Base-by-base conservation (phyloP, 371 early-diverging fungal genomes). In the Mortierella sp. region DNA sequence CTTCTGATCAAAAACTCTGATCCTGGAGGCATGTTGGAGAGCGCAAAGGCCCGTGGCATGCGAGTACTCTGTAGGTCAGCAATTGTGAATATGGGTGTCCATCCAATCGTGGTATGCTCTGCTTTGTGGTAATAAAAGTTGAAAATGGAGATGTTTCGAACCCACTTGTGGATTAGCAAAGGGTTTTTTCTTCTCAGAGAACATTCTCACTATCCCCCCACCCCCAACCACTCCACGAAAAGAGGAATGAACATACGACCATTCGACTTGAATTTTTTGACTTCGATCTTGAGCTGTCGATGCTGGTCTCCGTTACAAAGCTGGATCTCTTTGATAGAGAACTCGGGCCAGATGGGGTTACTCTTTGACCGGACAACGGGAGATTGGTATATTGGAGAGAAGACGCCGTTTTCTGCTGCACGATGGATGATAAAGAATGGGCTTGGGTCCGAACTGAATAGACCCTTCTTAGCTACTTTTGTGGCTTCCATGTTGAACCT, bases 291-390 rank as follows among this genome's bases (percentile, higher is more conserved):
- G 23, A 82, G 62, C 37, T 59, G 59, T 59, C 82, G 52, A 56
- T 79, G 62, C 7, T 64, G 75, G 58, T 82, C 82, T 11, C 82
- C 80, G 23, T 82, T 82, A 45, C 82, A 77, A 18, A 82, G 73
- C n/a, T 72, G 55, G 23, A 71, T 63, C 23, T 81, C 81, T 7
- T 72, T 81, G 26, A 81, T 73, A 14, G 64, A 52, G 47, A 81
- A 75, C 57, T 72, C 68, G 21, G 66, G 28, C 60, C 57, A 66
- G 46, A 71, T 66, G 43, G 70, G 73, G 47, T 66, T 70, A 26
- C 59, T 69, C 53, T 79, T 72, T 28, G 64, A 64, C 15, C 66
- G 57, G 18, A 68, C 66, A 28, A 82, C 82, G 15, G 51, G 52
- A 9, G 75, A 82, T 46, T 79, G 61, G 57, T 71, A 79, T 18